Base-by-base conservation (phyloP, 179 eudicot genomes). In the Amaranthus tricolor region DNA sequence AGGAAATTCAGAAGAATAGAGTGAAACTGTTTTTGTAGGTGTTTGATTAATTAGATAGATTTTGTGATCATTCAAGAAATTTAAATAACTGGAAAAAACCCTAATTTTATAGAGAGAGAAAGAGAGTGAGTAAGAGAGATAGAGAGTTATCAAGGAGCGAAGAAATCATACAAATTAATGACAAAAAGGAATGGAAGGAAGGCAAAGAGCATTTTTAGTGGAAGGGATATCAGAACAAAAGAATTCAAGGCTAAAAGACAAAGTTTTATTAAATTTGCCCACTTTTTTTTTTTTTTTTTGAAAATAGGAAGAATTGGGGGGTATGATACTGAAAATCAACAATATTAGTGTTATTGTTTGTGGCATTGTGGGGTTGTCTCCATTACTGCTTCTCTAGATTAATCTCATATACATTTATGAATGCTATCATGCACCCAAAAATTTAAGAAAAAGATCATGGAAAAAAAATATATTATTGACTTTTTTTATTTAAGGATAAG, bases 171-270 rank as follows among this genome's bases (percentile, higher is more conserved):
- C 14, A 78, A 71, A 79, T 65, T 48, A 47, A 67, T 65, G 76
- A 73, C 53, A 68, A 74, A 74, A 74, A 81, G 72, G 74, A 77
- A 77, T 72, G 77, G 80, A 77, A 63, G 80, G 7, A 47, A 77
- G 80, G 80, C 80, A 76, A 80, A 76, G 83, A 68, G 80, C 74
- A 80, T 76, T 76, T 31, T 79, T 76, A 66, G 83, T 80, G 80
- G 83, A 71, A 66, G 79, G 66, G 66, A 68, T 62, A 70, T 78
- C 76, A 72, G 70, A 47, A 40, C 55, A 59, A 19, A 15, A 40
- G 40, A 44, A 68, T 74, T 74, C 43, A 56, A 53, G 71, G 78
- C 74, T 19, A 76, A 61, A 55, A 61, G 82, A 72, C 82, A 79
- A 74, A 76, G 12, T 48, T 69, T 54, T 74, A 69, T 47, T 68